These are phyloP conservation scores for Starmerella kuoi DNA, from an alignment of 805 yeast species.

Conservation along the genomic window DNA sequence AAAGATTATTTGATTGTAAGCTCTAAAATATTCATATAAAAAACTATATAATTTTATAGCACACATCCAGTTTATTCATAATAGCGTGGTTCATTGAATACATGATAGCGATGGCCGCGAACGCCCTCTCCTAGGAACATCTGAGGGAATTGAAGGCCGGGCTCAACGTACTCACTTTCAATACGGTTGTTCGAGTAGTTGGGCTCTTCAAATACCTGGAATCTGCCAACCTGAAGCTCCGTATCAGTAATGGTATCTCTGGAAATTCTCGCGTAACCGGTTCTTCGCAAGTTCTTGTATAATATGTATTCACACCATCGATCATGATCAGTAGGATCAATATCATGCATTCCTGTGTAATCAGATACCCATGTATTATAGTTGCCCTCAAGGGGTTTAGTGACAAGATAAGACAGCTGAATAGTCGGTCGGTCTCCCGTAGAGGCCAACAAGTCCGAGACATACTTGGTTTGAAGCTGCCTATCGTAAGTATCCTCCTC, in stretches of 20 bases:
- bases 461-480: constrained; percentile 64
- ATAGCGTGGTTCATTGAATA: constrained; percentile 86
- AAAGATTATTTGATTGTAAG: too few species aligned
- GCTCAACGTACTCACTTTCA: constrained; percentile 44
- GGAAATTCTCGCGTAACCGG: constrained; percentile 87
- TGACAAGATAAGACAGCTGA: constrained; percentile 79
- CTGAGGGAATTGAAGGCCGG: constrained; percentile 60
- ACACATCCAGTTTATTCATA: constrained; percentile 30
- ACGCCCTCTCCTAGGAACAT: constrained; percentile 82
- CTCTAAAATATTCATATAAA: too few species aligned
- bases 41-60: too few species aligned
- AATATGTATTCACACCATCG: constrained; percentile 97
- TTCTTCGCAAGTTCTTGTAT: constrained; percentile 72
- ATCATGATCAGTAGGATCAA: constrained; percentile 76
- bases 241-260: constrained; percentile 94
- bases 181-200: constrained; percentile 47
- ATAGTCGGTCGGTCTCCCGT: constrained; percentile 71
- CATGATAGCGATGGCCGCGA: constrained; percentile 87
- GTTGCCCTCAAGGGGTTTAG: constrained; percentile 77
- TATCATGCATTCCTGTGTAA: constrained; percentile 76
- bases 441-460: constrained; percentile 68
- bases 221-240: constrained; percentile 90
- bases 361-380: constrained; percentile 84
- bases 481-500: constrained; percentile 95
- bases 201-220: constrained; percentile 41